Conservation (phyloP, 1,284 basidiomycete genomes). For the Ceratobasidium sp. region DNA sequence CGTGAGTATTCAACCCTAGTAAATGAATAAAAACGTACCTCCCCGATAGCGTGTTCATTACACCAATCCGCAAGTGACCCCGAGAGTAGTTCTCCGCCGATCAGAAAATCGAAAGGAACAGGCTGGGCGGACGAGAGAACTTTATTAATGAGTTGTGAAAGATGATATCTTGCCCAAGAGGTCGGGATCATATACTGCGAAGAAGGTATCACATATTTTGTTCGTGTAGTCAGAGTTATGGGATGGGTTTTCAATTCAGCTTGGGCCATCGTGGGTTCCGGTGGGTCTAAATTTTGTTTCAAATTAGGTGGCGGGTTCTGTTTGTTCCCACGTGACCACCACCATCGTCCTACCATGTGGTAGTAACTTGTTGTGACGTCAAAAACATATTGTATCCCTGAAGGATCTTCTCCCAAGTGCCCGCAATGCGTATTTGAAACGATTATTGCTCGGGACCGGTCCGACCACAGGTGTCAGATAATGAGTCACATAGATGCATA, state of each 20-base stretch:
- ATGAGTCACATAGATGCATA: no score
- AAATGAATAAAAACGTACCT: conserved; percentile 56
- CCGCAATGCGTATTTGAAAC: neutral
- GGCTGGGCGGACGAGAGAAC: conserved; percentile 76
- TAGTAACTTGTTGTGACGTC: neutral
- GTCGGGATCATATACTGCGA: conserved; percentile 95
- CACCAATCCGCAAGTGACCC: conserved; percentile 81
- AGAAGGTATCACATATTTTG: conserved; percentile 79
- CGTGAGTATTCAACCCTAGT: neutral
- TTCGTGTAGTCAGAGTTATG: conserved; percentile 82
- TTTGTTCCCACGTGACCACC: neutral
- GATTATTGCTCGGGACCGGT: neutral
- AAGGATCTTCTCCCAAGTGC: neutral
- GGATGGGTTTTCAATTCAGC: conserved; percentile 56
- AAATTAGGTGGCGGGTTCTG: conserved; percentile 2
- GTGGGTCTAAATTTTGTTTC: conserved; percentile 33
- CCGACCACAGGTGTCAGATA: neutral
- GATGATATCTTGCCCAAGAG: conserved; percentile 90
- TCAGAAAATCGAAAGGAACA: conserved; percentile 93
- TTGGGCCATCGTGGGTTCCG: neutral
- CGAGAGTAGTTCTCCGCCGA: conserved; percentile 81
- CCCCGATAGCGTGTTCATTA: conserved; percentile 70
- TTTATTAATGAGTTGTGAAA: conserved; percentile 98
- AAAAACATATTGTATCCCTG: neutral
- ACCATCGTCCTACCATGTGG: neutral